These are phyloP conservation scores for Teunomyces kruisii DNA, from an alignment of 805 yeast species.

Conservation along the genomic window DNA sequence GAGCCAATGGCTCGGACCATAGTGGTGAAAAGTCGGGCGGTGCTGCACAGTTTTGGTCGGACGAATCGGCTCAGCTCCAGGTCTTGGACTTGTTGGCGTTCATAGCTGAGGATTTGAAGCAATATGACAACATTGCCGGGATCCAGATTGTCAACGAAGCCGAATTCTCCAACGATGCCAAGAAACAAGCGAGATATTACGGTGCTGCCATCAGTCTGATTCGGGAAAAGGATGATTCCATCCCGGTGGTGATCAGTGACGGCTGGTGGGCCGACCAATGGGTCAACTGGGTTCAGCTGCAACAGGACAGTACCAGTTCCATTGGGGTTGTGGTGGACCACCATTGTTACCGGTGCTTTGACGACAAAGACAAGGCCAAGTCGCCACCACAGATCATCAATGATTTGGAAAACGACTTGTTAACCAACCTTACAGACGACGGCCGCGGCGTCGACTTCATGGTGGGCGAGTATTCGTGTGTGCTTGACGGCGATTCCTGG, in stretches of 20 bases:
- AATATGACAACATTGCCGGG: slow-evolving; percentile 71
- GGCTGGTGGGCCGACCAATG: slow-evolving; percentile 91
- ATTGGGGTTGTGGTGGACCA: slow-evolving; percentile 76
- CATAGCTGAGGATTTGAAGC: slow-evolving; percentile 58
- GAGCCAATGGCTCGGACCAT: slow-evolving; percentile 86
- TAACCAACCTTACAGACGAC: slow-evolving; percentile 47
- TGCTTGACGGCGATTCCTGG: slow-evolving; percentile 79
- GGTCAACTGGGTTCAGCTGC: slow-evolving; percentile 61
- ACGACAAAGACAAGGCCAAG: slow-evolving; percentile 68
- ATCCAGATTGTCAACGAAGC: slow-evolving; percentile 87
- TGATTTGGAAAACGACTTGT: slow-evolving; percentile 51
- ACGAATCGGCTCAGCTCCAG: slow-evolving; percentile 37
- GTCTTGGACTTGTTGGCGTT: slow-evolving; percentile 55
- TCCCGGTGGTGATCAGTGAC: slow-evolving; percentile 84
- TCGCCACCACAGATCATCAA: slow-evolving; percentile 60
- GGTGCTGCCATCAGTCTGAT: slow-evolving; percentile 61
- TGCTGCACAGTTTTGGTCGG: slow-evolving; percentile 65
- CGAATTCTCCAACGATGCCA: slow-evolving; percentile 53
- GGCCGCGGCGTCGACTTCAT: slow-evolving; percentile 61
- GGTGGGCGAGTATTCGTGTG: slow-evolving; percentile 91
- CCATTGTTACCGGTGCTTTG: slow-evolving; percentile 85
- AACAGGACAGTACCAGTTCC: slow-evolving; percentile 31
- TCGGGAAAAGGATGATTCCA: slow-evolving; percentile 48
- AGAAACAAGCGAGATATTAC: slow-evolving; percentile 62
- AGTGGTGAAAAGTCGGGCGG: slow-evolving; percentile 64